A percentile compares a stretch with the other conserved stretches of the same genome.
These are phyloP conservation scores for Ormosia emarginata DNA, from an alignment of 306 rosid genomes.

Conservation along the genomic window DNA sequence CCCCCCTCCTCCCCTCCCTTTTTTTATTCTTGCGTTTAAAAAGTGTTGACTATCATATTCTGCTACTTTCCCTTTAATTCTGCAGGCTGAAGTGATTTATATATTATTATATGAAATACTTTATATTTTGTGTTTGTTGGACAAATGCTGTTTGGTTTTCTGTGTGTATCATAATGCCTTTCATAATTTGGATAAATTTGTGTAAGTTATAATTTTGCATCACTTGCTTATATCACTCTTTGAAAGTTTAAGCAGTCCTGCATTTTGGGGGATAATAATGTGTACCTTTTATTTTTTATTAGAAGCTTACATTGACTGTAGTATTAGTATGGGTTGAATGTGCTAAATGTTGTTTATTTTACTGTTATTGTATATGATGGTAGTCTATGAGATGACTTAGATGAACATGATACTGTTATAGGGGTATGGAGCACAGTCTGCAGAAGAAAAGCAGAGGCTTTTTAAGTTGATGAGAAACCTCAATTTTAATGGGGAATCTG, in stretches of 20 bases:
- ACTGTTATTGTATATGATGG: not conserved
- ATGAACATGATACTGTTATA: slow-evolving; percentile 32
- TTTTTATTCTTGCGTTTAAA: not conserved
- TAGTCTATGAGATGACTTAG: slow-evolving; percentile 16
- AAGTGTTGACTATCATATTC: not conserved
- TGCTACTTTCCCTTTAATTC: not conserved
- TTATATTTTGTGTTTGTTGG: not conserved
- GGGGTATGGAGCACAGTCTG: slow-evolving; percentile 97
- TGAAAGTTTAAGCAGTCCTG: not conserved
- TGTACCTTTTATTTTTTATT: not conserved
- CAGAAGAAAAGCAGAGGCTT: slow-evolving; percentile 94
- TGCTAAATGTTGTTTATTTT: not conserved
- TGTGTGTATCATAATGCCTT: not conserved
- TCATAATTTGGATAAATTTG: not conserved
- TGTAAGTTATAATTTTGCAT: not conserved
- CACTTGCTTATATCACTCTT: not conserved
- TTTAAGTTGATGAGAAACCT: slow-evolving; percentile 89
- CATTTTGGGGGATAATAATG: slow-evolving; percentile 2
- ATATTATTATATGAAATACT: not conserved
- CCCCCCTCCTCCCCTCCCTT: not conserved
- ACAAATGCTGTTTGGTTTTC: not conserved
- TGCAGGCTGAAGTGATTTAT: not conserved
- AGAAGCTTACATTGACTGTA: slow-evolving; percentile 7
- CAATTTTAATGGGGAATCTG: slow-evolving; percentile 90
- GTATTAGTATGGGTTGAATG: not conserved